These are phyloP conservation scores for Paraconiothyrium sp. DNA, from an alignment of 2,329 filamentous ascomycete genomes.

Conservation along the genomic window DNA sequence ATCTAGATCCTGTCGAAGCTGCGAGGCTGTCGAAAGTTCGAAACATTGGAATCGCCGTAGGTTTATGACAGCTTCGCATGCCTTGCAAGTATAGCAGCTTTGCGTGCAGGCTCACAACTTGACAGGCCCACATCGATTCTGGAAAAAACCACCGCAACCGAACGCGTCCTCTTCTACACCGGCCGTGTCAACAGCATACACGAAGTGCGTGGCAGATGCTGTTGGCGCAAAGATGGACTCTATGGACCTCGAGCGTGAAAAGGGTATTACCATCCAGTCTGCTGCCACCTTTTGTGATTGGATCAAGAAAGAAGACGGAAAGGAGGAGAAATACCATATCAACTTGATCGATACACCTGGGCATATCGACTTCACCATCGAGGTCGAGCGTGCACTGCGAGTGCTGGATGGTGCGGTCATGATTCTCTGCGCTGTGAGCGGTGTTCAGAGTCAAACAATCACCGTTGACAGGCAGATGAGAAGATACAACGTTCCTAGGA, in stretches of 20 bases:
- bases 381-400: slow-evolving; percentile 93
- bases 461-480: slow-evolving; percentile 99
- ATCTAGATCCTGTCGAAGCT: slow-evolving; percentile 81
- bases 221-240: slow-evolving; percentile 99
- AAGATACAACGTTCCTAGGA: slow-evolving; percentile 93
- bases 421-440: slow-evolving; percentile 97
- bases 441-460: slow-evolving; percentile 97
- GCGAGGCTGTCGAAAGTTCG: slow-evolving; percentile 81
- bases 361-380: slow-evolving; percentile 99
- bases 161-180: slow-evolving; percentile 97
- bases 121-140: slow-evolving; percentile 93
- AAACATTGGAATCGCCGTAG: slow-evolving; percentile 97
- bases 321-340: slow-evolving; percentile 93
- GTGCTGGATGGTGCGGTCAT: slow-evolving; percentile 97
- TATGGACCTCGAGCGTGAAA: slow-evolving; percentile 98
- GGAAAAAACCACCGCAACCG: slow-evolving; percentile 98
- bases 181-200: slow-evolving; percentile 97
- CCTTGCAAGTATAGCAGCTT: background rate
- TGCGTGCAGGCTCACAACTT: background rate
- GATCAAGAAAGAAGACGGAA: slow-evolving; percentile 80
- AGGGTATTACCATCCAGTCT: slow-evolving; percentile 98
- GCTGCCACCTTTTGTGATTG: slow-evolving; percentile 98
- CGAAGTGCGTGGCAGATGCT: slow-evolving; percentile 93
- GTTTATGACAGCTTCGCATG: slow-evolving; percentile 32
- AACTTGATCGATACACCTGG: slow-evolving; percentile 99